Conservation (phyloP, 495 filamentous ascomycete species). For the Cairneyella variabilis region DNA sequence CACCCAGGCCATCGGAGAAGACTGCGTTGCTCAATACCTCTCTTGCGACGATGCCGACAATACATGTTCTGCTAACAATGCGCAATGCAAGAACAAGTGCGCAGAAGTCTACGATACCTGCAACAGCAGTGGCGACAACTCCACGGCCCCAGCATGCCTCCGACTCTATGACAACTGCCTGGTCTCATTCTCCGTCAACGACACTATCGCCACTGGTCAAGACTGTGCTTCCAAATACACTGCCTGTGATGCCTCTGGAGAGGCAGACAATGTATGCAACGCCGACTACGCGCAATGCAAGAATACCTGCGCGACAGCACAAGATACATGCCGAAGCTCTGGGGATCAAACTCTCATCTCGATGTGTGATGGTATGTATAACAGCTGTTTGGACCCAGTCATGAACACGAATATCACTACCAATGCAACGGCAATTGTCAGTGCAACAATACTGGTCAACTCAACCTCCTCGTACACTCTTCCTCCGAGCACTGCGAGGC, state of each 20-base stretch:
- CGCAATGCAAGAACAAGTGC: constrained; percentile 13
- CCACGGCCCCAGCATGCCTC: constrained; percentile 1
- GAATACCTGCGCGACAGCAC: constrained; percentile 4
- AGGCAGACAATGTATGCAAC: constrained; percentile 4
- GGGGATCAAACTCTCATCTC: neutral
- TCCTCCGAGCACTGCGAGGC: neutral
- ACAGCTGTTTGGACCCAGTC: neutral
- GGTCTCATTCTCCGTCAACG: constrained; percentile 9
- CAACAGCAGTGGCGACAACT: constrained; percentile 3
- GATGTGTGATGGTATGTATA: constrained; percentile 4
- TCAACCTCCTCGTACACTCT: neutral
- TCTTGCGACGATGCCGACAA: neutral
- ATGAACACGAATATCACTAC: constrained; percentile 6
- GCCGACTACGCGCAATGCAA: constrained; percentile 8
- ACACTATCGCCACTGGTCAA: neutral
- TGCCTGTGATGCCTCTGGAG: neutral
- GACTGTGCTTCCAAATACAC: constrained; percentile 6
- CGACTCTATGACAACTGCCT: constrained; percentile 3
- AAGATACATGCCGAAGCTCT: constrained; percentile 3
- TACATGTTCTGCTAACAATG: neutral
- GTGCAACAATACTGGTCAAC: neutral
- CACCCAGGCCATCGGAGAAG: neutral
- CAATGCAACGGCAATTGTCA: neutral
- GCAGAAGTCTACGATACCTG: constrained; percentile 4
- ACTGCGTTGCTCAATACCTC: neutral